These are phyloP conservation scores for Gossypium aridum DNA, from an alignment of 441 rosid genomes.

Conservation along the genomic window DNA sequence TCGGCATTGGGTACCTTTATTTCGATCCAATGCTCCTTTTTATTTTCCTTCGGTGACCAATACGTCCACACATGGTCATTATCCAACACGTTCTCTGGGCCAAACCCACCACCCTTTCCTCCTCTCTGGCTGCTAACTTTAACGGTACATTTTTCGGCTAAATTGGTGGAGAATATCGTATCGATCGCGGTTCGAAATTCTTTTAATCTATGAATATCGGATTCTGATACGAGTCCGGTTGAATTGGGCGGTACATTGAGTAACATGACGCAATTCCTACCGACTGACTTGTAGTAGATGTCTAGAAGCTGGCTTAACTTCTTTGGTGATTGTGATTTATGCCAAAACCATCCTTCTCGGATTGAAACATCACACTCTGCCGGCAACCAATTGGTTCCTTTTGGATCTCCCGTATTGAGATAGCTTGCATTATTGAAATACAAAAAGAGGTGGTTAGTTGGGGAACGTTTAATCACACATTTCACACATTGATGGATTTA, in stretches of 20 bases:
- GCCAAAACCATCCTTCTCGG: slow-evolving; percentile 72
- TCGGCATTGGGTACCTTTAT: slow-evolving; percentile 14
- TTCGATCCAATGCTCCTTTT: slow-evolving; percentile 43
- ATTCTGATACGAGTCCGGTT: slow-evolving; percentile 51
- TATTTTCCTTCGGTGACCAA: slow-evolving; percentile 43
- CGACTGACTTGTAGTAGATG: slow-evolving; percentile 62
- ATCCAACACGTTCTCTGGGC: slow-evolving; percentile 53
- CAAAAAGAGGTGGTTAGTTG: background rate
- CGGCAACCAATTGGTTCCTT: slow-evolving; percentile 56
- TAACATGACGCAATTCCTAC: slow-evolving; percentile 55
- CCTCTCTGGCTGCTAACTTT: slow-evolving; percentile 57
- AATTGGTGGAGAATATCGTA: slow-evolving; percentile 39
- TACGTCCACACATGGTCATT: slow-evolving; percentile 58
- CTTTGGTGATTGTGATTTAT: slow-evolving; percentile 48
- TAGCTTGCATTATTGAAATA: slow-evolving; percentile 32
- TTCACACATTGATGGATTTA: background rate
- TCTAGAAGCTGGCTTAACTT: slow-evolving; percentile 39
- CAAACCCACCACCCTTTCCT: slow-evolving; percentile 42
- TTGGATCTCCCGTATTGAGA: slow-evolving; percentile 50
- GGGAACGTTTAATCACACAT: background rate
- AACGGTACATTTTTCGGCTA: slow-evolving; percentile 36
- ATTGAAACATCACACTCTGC: slow-evolving; percentile 71
- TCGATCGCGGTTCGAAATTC: slow-evolving; percentile 40
- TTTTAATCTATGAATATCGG: slow-evolving; percentile 34
- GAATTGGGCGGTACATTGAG: slow-evolving; percentile 66